These are phyloP conservation scores for Phanerochaete sordida DNA, from an alignment of 768 basidiomycete genomes.

Conservation along the genomic window DNA sequence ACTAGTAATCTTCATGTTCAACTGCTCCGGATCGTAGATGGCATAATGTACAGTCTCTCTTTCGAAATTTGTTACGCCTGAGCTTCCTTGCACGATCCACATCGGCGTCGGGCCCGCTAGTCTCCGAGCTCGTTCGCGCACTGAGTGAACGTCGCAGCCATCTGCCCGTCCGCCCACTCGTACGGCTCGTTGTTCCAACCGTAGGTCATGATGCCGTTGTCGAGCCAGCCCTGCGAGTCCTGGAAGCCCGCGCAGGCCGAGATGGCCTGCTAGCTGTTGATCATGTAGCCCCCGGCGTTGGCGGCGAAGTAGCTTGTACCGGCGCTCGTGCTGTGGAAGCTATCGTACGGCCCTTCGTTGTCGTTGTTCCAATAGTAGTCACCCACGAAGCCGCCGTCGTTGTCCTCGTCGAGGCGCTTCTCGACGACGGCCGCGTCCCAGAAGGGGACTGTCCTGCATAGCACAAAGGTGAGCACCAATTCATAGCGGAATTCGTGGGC, in stretches of 20 bases:
- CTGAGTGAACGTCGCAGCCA: background rate
- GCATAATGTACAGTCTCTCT: too few relatives aligned
- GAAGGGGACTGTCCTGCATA: background rate
- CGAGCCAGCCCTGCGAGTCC: background rate
- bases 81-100: too few relatives aligned
- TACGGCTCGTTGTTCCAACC: slow-evolving; percentile 1
- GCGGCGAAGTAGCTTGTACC: slow-evolving; percentile 1
- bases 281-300: background rate
- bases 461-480: background rate
- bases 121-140: background rate
- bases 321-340: background rate
- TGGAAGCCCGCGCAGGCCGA: background rate
- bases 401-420: background rate
- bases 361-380: background rate
- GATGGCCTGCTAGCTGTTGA: background rate
- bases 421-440: background rate
- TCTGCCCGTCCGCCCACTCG: background rate
- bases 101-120: too few relatives aligned
- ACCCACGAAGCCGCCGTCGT: slow-evolving; percentile 1
- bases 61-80: too few relatives aligned
- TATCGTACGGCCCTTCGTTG: background rate
- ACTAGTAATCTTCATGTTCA: too few relatives aligned
- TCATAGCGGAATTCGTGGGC: background rate
- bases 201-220: background rate
- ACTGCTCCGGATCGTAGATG: too few relatives aligned